Base-by-base conservation (phyloP, 768 basidiomycete species). In the Clavulina sp. region DNA sequence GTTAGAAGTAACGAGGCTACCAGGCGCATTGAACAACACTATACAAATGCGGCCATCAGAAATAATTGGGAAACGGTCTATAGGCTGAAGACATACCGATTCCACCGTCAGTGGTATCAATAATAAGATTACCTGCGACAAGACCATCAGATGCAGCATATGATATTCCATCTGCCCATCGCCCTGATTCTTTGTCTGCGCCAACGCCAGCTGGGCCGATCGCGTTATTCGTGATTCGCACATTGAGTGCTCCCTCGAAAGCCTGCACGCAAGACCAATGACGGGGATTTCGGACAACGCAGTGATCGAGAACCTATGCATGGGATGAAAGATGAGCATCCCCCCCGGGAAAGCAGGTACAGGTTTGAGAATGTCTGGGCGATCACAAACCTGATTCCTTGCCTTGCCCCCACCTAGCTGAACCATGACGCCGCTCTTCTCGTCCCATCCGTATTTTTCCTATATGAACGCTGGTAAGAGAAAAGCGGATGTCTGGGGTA, bases 191-290 rank as follows among this genome's bases (percentile, higher is more conserved):
- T 26, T 23, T 34, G 16, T 59, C 55, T 30, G 50, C 51, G 32
- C 49, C 54, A n/a, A 56, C 36, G 13, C 56, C 56, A n/a, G 59
- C 59, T 19, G 59, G 59, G 7, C 59, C 58, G 28, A 57, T 50
- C 30, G 19, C 21, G 32, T 51, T 52, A 40, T 53, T 52, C 28
- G 48, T 58, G 33, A 58, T 56, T 9, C 57, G 52, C 19, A 58
- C 53, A 33, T 58, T 58, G 9, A 44, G 41, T 38, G 57, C 46
- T 7, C 59, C 59, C 52, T 60, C 54, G 48, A 60, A 60, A 5
- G 57, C 59, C 48, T 60, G 59, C 26, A 60, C 41, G 43, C 59
- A 59, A 19, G 52, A 57, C 59, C 59, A 60, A 29, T 59, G 57
- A 16, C 59, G 47, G 9, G 59, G 58, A 33, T 60, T 50, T 3